Conservation (phyloP, 2,329 filamentous ascomycete genomes). For the Sporothrix mexicana region DNA sequence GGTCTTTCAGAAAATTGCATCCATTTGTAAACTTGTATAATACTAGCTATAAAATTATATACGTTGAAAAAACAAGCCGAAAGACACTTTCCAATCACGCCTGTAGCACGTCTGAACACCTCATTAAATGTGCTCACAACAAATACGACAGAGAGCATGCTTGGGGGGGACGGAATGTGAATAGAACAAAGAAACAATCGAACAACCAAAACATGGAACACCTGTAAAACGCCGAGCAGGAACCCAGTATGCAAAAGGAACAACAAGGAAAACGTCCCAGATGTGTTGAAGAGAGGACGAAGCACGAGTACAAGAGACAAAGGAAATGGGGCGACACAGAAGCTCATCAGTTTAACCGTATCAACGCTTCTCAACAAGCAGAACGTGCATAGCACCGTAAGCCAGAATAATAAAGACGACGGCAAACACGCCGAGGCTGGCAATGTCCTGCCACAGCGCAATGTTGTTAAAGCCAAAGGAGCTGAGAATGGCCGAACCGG, state of each 20-base stretch:
- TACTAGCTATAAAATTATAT: slow-evolving; percentile 30
- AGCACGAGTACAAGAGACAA: background rate
- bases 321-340: background rate
- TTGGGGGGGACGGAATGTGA: background rate
- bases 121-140: background rate
- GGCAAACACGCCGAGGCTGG: slow-evolving; percentile 81
- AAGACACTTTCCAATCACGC: slow-evolving; percentile 25
- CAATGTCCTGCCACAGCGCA: slow-evolving; percentile 83
- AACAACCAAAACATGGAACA: background rate
- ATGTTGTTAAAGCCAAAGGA: slow-evolving; percentile 92
- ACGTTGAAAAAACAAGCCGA: slow-evolving; percentile 24
- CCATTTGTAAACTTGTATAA: slow-evolving; percentile 23
- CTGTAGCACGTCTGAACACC: background rate
- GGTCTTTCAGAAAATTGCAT: slow-evolving; percentile 9
- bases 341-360: background rate
- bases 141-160: no score
- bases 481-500: slow-evolving; percentile 90
- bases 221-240: slow-evolving; percentile 22
- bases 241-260: slow-evolving; percentile 7
- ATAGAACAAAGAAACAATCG: background rate
- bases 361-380: slow-evolving; percentile 86
- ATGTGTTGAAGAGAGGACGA: slow-evolving; percentile 4
- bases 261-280: background rate
- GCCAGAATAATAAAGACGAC: slow-evolving; percentile 84
- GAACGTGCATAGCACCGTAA: slow-evolving; percentile 89